These are phyloP conservation scores for Boletus edulis DNA, from an alignment of 768 basidiomycete species.

Conservation along the genomic window DNA sequence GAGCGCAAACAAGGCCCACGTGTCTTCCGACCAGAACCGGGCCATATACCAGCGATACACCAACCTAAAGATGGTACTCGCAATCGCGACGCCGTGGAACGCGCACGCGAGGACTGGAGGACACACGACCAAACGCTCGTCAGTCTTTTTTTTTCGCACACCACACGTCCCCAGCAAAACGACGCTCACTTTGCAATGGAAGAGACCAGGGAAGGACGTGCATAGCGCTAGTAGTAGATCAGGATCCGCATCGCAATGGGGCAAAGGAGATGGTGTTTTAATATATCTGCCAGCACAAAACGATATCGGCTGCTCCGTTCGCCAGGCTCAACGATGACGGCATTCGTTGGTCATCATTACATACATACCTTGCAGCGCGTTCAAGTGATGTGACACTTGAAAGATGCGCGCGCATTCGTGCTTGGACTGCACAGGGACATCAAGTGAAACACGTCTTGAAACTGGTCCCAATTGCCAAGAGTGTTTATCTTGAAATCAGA, in stretches of 20 bases:
- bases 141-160: too few relatives aligned
- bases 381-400: too few relatives aligned
- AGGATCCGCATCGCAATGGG: too few relatives aligned
- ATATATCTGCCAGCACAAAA: too few relatives aligned
- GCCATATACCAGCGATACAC: slow-evolving; percentile 17
- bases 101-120: slow-evolving; percentile 13
- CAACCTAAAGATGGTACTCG: slow-evolving; percentile 24
- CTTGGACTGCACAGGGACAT: too few relatives aligned
- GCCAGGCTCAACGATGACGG: slow-evolving; percentile 1
- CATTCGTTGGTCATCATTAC: neutral
- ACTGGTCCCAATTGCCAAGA: too few relatives aligned
- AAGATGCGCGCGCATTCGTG: too few relatives aligned
- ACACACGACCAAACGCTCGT: neutral
- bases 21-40: slow-evolving; percentile 32
- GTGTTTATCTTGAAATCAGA: too few relatives aligned
- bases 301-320: neutral
- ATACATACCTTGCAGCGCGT: too few relatives aligned
- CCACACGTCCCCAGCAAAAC: too few relatives aligned
- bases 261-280: too few relatives aligned
- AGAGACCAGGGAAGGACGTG: slow-evolving; percentile 7
- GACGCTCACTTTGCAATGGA: slow-evolving; percentile 14
- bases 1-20: slow-evolving; percentile 23
- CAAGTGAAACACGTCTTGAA: too few relatives aligned
- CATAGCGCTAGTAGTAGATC: neutral
- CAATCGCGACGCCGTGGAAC: slow-evolving; percentile 23